A percentile compares a stretch with the other conserved stretches of the same genome.
Conservation (phyloP, 2,329 filamentous ascomycete species). For the Fusarium marasasianum region DNA sequence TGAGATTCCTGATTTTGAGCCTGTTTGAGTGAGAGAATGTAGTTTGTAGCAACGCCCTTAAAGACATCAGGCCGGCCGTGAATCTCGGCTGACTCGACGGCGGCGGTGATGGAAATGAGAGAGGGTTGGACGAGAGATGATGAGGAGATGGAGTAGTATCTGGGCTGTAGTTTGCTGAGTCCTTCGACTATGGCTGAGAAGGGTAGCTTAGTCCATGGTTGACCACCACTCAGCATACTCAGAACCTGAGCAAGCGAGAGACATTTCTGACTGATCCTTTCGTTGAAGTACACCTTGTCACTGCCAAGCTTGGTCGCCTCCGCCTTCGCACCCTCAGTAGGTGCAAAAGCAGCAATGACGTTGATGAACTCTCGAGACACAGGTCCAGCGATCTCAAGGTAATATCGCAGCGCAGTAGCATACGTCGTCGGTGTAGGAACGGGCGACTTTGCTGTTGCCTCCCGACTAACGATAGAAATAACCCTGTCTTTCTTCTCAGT, state of each 20-base stretch:
- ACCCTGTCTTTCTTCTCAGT: neutral
- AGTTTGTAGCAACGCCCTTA: slow-evolving; percentile 10
- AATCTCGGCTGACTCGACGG: neutral
- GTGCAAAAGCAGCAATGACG: neutral
- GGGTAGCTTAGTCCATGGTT: neutral
- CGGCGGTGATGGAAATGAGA: slow-evolving; percentile 3
- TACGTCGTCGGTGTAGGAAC: slow-evolving; percentile 13
- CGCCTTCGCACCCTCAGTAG: neutral
- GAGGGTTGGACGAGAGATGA: slow-evolving; percentile 17
- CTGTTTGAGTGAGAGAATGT: slow-evolving; percentile 5
- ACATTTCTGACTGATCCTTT: neutral
- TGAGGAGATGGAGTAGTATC: slow-evolving; percentile 29
- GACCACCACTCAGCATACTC: neutral
- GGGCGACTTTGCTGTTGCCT: neutral
- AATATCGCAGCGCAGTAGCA: neutral
- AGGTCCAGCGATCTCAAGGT: slow-evolving; percentile 7
- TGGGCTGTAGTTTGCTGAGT: slow-evolving; percentile 6
- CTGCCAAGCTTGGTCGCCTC: neutral
- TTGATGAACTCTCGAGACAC: slow-evolving; percentile 2
- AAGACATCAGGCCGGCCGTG: neutral
- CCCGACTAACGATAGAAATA: neutral
- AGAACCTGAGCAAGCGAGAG: neutral
- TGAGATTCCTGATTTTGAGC: neutral
- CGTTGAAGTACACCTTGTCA: neutral
- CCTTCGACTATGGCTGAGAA: slow-evolving; percentile 16